Conservation (phyloP, 345 rosid species). For the Lepidium sativum region DNA sequence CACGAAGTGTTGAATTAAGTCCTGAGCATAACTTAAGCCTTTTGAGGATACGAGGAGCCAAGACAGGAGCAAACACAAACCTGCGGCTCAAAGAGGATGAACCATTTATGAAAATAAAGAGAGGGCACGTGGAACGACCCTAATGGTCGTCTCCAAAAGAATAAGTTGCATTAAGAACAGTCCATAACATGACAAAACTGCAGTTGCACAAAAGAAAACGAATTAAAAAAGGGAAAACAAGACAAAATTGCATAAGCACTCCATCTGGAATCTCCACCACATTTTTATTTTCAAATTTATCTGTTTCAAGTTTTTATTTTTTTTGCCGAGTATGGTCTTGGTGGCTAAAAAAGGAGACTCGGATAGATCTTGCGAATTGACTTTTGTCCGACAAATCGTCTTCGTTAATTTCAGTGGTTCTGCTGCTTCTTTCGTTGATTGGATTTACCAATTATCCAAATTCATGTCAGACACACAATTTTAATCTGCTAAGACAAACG, state of each 20-base stretch:
- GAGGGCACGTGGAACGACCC: background rate
- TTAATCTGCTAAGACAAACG: constrained; percentile 17
- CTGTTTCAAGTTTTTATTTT: background rate
- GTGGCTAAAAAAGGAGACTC: constrained; percentile 1
- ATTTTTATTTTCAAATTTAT: constrained; percentile 2
- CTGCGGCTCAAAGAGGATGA: background rate
- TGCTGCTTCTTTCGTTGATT: constrained; percentile 21
- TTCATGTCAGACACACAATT: constrained; percentile 23
- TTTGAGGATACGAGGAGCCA: constrained; percentile 12
- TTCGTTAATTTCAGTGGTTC: constrained; percentile 23
- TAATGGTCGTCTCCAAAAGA: background rate
- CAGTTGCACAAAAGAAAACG: too few species aligned
- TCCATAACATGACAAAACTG: background rate
- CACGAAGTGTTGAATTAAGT: background rate
- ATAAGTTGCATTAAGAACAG: background rate
- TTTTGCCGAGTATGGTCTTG: background rate
- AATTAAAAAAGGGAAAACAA: background rate
- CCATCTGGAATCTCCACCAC: constrained; percentile 24
- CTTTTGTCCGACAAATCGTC: constrained; percentile 15
- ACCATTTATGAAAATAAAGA: background rate
- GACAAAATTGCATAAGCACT: background rate
- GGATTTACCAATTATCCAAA: constrained; percentile 21
- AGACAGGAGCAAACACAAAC: background rate
- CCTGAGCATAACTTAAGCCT: background rate
- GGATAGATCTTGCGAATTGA: background rate